Percentiles rank a stretch among this genome's conserved stretches.
Evolutionary conservation across 257 asterid genomes (phyloP).

Genomic region (Cynanchum wilfordii): DNA sequence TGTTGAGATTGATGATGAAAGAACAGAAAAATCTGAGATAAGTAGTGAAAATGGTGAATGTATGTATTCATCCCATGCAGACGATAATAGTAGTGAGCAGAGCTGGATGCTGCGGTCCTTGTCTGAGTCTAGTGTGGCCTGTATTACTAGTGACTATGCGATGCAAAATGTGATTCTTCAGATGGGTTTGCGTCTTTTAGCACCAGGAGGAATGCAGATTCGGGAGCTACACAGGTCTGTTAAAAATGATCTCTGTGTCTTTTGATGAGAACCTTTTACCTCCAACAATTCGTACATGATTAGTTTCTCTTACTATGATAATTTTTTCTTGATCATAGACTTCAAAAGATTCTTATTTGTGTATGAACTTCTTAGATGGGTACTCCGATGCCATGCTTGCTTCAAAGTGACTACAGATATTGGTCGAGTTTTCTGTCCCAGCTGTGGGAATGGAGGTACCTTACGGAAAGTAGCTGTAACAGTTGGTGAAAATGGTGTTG

Average conservation of each 20-base stretch:
- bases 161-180: conserved; percentile 98
- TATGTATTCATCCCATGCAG: conserved; percentile 36
- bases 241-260: not conserved
- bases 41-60: conserved; percentile 43
- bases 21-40: conserved; percentile 34
- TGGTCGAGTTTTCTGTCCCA: conserved; percentile 84
- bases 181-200: conserved; percentile 90
- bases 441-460: conserved; percentile 97
- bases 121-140: conserved; percentile 93
- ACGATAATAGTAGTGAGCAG: conserved; percentile 84
- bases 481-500: conserved; percentile 77
- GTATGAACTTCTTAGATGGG: conserved; percentile 57
- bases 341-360: not conserved
- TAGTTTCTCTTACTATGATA: not conserved
- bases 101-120: conserved; percentile 88
- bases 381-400: conserved; percentile 97
- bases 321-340: not conserved
- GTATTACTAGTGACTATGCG: conserved; percentile 86
- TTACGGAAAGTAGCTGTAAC: conserved; percentile 92
- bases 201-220: conserved; percentile 99
- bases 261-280: not conserved
- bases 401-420: conserved; percentile 90
- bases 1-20: conserved; percentile 31
- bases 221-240: conserved; percentile 86
- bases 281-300: not conserved